Conservation (phyloP, 1,139 yeast species). For the Blastobotrys serpentis region DNA sequence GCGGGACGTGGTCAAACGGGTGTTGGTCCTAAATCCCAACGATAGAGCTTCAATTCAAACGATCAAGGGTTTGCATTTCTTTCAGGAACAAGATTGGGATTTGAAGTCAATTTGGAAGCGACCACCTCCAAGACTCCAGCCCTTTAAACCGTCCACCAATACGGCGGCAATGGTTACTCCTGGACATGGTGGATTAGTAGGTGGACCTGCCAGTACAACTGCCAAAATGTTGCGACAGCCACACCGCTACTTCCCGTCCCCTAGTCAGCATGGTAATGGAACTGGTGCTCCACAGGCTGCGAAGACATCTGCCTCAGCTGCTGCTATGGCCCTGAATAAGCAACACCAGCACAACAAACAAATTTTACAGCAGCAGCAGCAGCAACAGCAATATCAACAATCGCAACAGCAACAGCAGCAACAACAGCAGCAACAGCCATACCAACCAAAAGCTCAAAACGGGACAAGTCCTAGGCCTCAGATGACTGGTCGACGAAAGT, state of each 20-base stretch:
- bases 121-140: slow-evolving; percentile 74
- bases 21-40: slow-evolving; percentile 64
- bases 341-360: slow-evolving; percentile 20
- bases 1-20: slow-evolving; percentile 65
- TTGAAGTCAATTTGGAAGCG: slow-evolving; percentile 64
- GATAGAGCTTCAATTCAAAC: slow-evolving; percentile 62
- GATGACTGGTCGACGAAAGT: slow-evolving; percentile 9
- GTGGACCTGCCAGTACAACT: slow-evolving; percentile 9
- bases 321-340: slow-evolving; percentile 30
- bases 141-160: slow-evolving; percentile 52
- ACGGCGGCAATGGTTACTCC: slow-evolving; percentile 11
- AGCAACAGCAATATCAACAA: slow-evolving; percentile 11
- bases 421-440: slow-evolving; percentile 12
- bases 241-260: slow-evolving; percentile 7
- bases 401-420: slow-evolving; percentile 9
- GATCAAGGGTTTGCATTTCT: slow-evolving; percentile 75
- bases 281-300: slow-evolving; percentile 14
- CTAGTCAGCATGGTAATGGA: slow-evolving; percentile 14
- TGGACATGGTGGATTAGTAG: slow-evolving; percentile 3
- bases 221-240: slow-evolving; percentile 11
- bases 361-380: slow-evolving; percentile 12
- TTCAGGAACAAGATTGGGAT: slow-evolving; percentile 66
- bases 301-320: slow-evolving; percentile 33
- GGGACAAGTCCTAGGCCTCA: not conserved
- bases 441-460: too few species aligned